These are phyloP conservation scores for Capsella rubella DNA, from an alignment of 441 rosid species.

Conservation along the genomic window DNA sequence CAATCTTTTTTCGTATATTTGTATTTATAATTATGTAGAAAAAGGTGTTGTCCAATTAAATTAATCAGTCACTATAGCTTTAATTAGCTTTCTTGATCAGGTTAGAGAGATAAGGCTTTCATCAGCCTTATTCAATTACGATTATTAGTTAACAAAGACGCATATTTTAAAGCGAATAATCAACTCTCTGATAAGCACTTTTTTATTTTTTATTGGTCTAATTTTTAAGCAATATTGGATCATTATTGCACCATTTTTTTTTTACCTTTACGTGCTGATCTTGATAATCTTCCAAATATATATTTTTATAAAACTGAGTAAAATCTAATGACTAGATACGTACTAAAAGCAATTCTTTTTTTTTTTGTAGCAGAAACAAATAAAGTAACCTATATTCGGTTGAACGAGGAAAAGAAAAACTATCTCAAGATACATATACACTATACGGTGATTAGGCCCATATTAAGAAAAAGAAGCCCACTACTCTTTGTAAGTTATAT, in stretches of 20 bases:
- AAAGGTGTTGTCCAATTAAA: slow-evolving; percentile 31
- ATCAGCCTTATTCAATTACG: slow-evolving; percentile 31
- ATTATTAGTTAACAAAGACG: background rate
- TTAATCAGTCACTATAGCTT: slow-evolving; percentile 29
- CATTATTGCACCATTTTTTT: no score
- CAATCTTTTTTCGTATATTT: background rate
- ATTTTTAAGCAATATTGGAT: no score
- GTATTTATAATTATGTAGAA: background rate
- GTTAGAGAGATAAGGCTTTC: slow-evolving; percentile 42
- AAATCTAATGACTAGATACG: slow-evolving; percentile 5
- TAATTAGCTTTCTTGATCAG: slow-evolving; percentile 25
- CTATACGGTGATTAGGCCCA: background rate
- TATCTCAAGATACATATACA: no score
- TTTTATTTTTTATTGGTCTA: no score
- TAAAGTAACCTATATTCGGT: no score
- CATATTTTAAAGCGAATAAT: background rate
- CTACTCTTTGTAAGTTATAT: background rate
- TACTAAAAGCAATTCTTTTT: background rate
- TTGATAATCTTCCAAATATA: background rate
- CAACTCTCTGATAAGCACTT: background rate
- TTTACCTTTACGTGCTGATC: background rate
- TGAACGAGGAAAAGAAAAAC: no score
- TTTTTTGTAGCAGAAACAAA: no score
- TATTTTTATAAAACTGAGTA: background rate
- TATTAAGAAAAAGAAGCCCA: slow-evolving; percentile 1